Conservation (phyloP, 805 yeast genomes). For the Sugiyamaella boreocaroliniensis region DNA sequence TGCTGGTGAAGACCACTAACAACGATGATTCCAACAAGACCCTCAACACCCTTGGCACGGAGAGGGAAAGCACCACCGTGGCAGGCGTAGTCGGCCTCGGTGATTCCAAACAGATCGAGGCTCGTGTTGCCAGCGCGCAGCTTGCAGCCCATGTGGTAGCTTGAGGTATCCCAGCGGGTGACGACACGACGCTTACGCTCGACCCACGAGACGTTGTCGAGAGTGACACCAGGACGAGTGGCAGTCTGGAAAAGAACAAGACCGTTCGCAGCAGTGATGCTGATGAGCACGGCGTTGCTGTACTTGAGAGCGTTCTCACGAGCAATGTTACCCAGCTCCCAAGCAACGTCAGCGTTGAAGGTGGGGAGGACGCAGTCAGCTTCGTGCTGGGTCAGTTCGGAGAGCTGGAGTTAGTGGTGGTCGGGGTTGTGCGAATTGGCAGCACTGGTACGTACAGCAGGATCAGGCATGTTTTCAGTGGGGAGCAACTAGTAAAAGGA, state of each 20-base stretch:
- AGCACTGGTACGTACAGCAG: not conserved
- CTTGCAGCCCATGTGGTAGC: slow-evolving; percentile 26
- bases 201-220: slow-evolving; percentile 29
- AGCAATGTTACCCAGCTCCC: slow-evolving; percentile 69
- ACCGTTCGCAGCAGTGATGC: slow-evolving; percentile 22
- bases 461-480: not conserved
- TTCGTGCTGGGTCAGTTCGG: slow-evolving; percentile 24
- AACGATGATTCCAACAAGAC: slow-evolving; percentile 25
- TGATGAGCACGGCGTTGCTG: slow-evolving; percentile 22
- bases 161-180: slow-evolving; percentile 23
- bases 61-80: slow-evolving; percentile 32
- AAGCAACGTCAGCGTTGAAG: slow-evolving; percentile 52
- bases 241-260: slow-evolving; percentile 25
- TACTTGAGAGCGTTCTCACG: slow-evolving; percentile 62
- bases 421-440: not conserved
- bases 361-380: slow-evolving; percentile 21
- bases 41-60: slow-evolving; percentile 27
- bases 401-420: slow-evolving; percentile 9
- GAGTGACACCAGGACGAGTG: slow-evolving; percentile 25
- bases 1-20: slow-evolving; percentile 28
- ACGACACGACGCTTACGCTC: slow-evolving; percentile 26
- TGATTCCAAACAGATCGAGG: slow-evolving; percentile 18
- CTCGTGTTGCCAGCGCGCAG: slow-evolving; percentile 19
- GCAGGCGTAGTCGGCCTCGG: slow-evolving; percentile 21
- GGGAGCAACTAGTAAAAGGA: not conserved